Percentiles rank a stretch among this genome's conserved stretches.
phyloP scores from a whole-genome alignment of 768 basidiomycete genomes.

The Melanogaster broomeanus region DNA sequence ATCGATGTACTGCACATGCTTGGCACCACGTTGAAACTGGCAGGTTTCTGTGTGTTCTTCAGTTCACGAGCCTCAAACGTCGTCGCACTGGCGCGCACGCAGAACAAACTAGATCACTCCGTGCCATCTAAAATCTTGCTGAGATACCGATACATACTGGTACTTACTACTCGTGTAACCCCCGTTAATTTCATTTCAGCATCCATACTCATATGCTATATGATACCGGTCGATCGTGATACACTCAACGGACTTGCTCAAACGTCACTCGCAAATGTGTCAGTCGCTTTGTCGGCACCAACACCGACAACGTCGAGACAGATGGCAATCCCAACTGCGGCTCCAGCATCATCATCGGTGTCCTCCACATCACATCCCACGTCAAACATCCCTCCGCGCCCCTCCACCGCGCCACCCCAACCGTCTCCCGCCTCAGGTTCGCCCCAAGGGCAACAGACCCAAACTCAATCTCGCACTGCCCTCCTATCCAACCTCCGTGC shows the following conservation, averaged over 20 bases:
- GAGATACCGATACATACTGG: no score
- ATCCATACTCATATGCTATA: conserved; percentile 29
- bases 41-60: no score
- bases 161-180: no score
- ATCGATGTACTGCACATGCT: no score
- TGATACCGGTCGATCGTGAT: conserved; percentile 23
- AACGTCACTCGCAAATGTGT: conserved; percentile 18
- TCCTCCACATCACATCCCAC: conserved; percentile 3
- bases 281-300: conserved; percentile 2
- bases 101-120: not conserved
- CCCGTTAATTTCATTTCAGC: no score
- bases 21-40: no score
- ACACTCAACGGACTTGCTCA: conserved; percentile 9
- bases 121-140: not conserved
- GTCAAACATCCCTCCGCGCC: conserved; percentile 22
- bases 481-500: conserved; percentile 32
- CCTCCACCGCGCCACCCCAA: conserved; percentile 29
- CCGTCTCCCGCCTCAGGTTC: conserved; percentile 10
- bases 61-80: not conserved
- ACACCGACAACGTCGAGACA: conserved; percentile 11
- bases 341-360: conserved; percentile 3
- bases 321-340: conserved; percentile 4
- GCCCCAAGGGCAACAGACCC: conserved; percentile 11
- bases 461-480: conserved; percentile 12
- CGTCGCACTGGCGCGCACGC: no score